Evolutionary conservation across 73 alveolate species (phyloP), one percentile per base, ranked within the genome.

Genomic region (Paramecium sexaurelia): DNA sequence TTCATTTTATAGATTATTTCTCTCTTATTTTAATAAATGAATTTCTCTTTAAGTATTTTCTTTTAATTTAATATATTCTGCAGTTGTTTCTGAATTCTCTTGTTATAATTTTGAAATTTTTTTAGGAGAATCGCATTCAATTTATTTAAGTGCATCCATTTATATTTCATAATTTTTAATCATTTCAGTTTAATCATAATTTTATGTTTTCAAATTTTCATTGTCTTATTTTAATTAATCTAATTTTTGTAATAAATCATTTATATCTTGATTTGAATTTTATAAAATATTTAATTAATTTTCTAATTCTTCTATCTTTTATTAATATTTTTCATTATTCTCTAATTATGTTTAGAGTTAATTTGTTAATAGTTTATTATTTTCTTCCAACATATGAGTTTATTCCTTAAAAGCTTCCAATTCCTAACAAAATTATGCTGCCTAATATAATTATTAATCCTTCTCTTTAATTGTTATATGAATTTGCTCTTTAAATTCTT

Each of bases 11-110:
- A 73, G 19, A 10, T 73, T 20, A n/a, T 10, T 33, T 19, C 27
- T 73, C 2, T 73, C 87, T 36, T 73, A 73, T 36, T 73, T 73
- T 73, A 73, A 19, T 36, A 78, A 13, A 78, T 78, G 90, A 10
- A 78, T 39, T 45, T 78, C 90, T 43, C 90, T 78, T 45, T 37
- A 78, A 17, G 47, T 39, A 6, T 22, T 45, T 22, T 78, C 90
- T 33, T 78, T 78, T 41, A 78, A 39, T 22, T 78, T 78, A n/a
- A 22, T 43, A 24, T 36, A 45, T 11, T 78, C 90, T 19, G 43
- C 29, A 22, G 43, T 78, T 0, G 40, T 20, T 78, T 45, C 90
- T 41, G 90, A 78, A 32, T 61, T 61, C n/a, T 61, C 83, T 61
- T 13, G 26, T 61, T 61, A 29, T 61, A 61, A 61, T 8, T 61